These are phyloP conservation scores for Gryganskiella cystojenkinii DNA, from an alignment of 192 early-diverging fungal genomes.

Conservation along the genomic window DNA sequence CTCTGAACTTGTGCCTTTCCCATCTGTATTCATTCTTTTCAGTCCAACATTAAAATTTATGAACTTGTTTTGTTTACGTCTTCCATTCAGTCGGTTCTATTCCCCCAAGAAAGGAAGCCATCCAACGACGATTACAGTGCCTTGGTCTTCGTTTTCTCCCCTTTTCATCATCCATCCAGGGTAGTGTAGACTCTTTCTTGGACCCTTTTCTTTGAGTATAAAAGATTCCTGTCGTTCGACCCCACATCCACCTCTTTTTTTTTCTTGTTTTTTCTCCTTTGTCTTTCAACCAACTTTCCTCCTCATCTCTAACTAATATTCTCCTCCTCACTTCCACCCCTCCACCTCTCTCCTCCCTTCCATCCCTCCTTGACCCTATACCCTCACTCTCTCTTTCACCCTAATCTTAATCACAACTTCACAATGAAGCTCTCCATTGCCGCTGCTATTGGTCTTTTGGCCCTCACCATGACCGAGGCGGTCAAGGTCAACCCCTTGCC, in stretches of 20 bases:
- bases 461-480: slow-evolving; percentile 49
- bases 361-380: neutral
- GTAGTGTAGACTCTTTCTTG: too few relatives aligned
- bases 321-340: neutral
- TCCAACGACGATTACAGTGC: too few relatives aligned
- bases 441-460: slow-evolving; percentile 50
- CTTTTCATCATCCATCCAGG: neutral
- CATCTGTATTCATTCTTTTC: neutral
- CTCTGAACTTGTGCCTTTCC: too few relatives aligned
- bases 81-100: too few relatives aligned
- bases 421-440: slow-evolving; percentile 47
- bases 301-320: too few relatives aligned
- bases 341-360: neutral
- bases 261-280: slow-evolving; percentile 29
- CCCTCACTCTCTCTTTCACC: neutral
- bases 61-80: too few relatives aligned
- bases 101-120: too few relatives aligned
- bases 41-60: neutral
- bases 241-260: slow-evolving; percentile 27
- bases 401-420: neutral
- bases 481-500: slow-evolving; percentile 59
- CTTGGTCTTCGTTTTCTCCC: neutral
- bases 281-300: slow-evolving; percentile 11
- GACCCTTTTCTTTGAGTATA: slow-evolving; percentile 7
- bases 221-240: slow-evolving; percentile 15